phyloP scores from a whole-genome alignment of 169 alveolate genomes.

The Cryptosporidium sp. region DNA sequence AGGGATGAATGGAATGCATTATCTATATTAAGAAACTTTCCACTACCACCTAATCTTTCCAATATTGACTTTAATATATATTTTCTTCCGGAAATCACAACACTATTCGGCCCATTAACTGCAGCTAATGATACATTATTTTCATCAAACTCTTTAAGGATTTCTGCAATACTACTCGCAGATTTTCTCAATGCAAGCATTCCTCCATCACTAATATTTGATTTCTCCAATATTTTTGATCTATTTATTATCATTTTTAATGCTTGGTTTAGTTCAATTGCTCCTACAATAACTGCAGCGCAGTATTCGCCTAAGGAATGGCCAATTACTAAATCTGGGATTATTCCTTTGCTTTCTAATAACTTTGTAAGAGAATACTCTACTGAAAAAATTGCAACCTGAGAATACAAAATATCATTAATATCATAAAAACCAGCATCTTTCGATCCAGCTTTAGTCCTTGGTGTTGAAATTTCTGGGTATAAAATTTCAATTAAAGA shows the following conservation, averaged over 20 bases:
- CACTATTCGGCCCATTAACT: conserved; percentile 60
- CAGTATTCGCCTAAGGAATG: conserved; percentile 83
- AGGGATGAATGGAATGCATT: conserved; percentile 62
- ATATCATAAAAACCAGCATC: conserved; percentile 27
- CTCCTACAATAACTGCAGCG: conserved; percentile 83
- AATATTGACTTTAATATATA: neutral
- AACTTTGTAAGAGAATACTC: conserved; percentile 63
- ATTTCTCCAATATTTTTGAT: conserved; percentile 25
- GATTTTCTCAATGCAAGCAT: conserved; percentile 67
- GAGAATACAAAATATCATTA: conserved; percentile 44
- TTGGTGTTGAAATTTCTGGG: conserved; percentile 64
- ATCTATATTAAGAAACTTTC: conserved; percentile 34
- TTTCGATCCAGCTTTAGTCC: conserved; percentile 59
- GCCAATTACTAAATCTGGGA: conserved; percentile 79
- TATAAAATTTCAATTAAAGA: conserved; percentile 28
- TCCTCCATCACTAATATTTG: conserved; percentile 11
- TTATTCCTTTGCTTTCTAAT: conserved; percentile 67
- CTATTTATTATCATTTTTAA: conserved; percentile 11
- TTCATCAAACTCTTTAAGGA: conserved; percentile 9
- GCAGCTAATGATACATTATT: conserved; percentile 50
- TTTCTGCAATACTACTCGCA: neutral
- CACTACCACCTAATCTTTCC: conserved; percentile 23
- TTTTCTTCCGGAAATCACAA: conserved; percentile 44
- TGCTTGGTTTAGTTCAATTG: conserved; percentile 29
- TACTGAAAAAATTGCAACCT: conserved; percentile 69